Evolutionary conservation across 1,284 basidiomycete species (phyloP), one percentile per base, ranked within the genome.

Genomic region (Sutorius eximius): DNA sequence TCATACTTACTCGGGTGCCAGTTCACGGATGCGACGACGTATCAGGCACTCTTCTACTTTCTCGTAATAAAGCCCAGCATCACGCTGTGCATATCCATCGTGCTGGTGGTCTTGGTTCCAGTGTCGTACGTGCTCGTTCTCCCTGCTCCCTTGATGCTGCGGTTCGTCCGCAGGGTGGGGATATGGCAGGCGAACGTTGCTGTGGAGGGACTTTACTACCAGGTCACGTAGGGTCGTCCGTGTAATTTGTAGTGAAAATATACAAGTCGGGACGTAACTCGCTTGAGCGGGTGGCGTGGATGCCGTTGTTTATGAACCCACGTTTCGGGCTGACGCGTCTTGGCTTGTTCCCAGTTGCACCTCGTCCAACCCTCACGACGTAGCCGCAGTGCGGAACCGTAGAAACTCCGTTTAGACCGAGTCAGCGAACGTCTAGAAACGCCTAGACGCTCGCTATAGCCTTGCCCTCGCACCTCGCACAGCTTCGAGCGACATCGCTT

Each of bases 21-120:
- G 87, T 90, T 91, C 68, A 84, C 85, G 43, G 89, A 91, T 63
- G 73, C 86, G 40, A 88, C 86, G 13, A 87, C 87, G 24, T 91
- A 89, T 67, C 87, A 87, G 72, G 84, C 89, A 0, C 76, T 91
- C 5, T 91, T 91, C 75, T 91, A 91, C 69, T 91, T 91, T 71
- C 78, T 91, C 53, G 86, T 91, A 52, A 84, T 91, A 75, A 91
- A 91, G 69, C 87, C 89, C 2, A 78, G 82, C 37, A 87, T 91
- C 67, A 89, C 88, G 3, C 69, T 91, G n/a, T 72, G 86, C 18
- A 73, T 91, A 30, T 79, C 80, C 6, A 65, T 89, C 15, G 61
- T 75, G 15, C 67, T 89, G 44, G 37, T 87, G 18, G 70, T 81
- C 15, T 57, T 87, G 52, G 79, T 82, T n/a, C 73, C 88, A 0